A percentile compares a stretch with the other conserved stretches of the same genome.
Evolutionary conservation across 306 rosid genomes (phyloP).

Genomic region (Prunus campanulata): DNA sequence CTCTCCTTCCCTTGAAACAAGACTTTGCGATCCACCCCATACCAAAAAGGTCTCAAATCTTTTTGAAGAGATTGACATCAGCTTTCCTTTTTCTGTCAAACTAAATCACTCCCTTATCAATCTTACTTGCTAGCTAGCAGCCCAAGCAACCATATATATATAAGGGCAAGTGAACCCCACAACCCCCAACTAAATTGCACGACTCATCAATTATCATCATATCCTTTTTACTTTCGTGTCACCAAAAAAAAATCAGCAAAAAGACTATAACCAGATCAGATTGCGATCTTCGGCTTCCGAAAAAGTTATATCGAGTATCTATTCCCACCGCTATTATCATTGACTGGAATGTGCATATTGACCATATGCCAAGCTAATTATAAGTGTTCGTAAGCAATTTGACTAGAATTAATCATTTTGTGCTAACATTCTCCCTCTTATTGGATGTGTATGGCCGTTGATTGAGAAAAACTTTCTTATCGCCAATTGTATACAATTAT

Average conservation of each 20-base stretch:
- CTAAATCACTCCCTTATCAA: neutral
- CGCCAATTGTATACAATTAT: neutral
- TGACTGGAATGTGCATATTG: neutral
- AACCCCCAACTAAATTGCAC: neutral
- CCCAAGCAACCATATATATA: neutral
- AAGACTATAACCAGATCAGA: neutral
- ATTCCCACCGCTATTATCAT: neutral
- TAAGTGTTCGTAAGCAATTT: neutral
- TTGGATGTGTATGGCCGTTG: neutral
- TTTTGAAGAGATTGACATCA: neutral
- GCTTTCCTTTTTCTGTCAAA: neutral
- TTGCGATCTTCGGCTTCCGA: neutral
- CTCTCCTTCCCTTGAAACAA: neutral
- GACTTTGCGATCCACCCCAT: neutral
- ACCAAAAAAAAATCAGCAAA: neutral
- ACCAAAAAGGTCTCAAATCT: neutral
- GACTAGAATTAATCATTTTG: neutral
- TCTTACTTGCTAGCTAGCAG: neutral
- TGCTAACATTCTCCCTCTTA: neutral
- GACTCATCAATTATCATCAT: neutral
- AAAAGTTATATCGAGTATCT: neutral
- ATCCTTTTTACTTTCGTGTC: neutral
- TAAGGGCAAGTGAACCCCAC: neutral
- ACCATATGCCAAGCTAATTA: neutral
- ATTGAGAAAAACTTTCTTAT: neutral